A percentile compares a stretch with the other conserved stretches of the same genome.
These are phyloP conservation scores for Monosporascus sp. DNA, from an alignment of 2,329 filamentous ascomycete genomes.

Conservation along the genomic window DNA sequence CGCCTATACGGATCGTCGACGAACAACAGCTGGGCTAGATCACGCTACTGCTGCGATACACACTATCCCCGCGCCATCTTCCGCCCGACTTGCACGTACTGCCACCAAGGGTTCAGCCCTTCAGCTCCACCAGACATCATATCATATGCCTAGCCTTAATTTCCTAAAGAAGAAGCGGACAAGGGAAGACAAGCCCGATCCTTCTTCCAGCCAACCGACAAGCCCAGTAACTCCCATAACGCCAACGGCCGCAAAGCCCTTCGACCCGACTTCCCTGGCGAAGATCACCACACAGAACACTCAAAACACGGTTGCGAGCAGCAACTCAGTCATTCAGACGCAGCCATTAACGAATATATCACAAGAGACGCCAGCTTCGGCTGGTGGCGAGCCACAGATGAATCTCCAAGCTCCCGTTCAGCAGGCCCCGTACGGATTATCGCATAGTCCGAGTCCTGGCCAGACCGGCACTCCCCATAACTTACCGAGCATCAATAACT, in stretches of 20 bases:
- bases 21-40: not conserved
- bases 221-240: constrained; percentile 58
- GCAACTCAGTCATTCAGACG: constrained; percentile 14
- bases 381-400: constrained; percentile 27
- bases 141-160: constrained; percentile 83
- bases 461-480: constrained; percentile 48
- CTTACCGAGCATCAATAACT: constrained; percentile 74
- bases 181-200: constrained; percentile 77
- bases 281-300: constrained; percentile 28
- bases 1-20: no score
- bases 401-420: constrained; percentile 25
- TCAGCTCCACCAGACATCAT: constrained; percentile 25
- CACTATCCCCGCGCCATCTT: not conserved
- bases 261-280: constrained; percentile 37
- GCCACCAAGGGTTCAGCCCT: constrained; percentile 16
- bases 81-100: constrained; percentile 5
- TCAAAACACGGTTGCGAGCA: constrained; percentile 6
- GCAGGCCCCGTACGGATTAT: constrained; percentile 36
- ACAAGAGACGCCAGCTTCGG: constrained; percentile 21
- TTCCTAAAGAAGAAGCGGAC: constrained; percentile 99
- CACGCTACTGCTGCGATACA: not conserved
- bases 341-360: constrained; percentile 14
- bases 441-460: constrained; percentile 30
- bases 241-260: constrained; percentile 49
- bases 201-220: constrained; percentile 59